Evolutionary conservation across 192 early-diverging fungal genomes (phyloP), one percentile per base, ranked within the genome.

Genomic region (Jimgerdemannia lactiflua): DNA sequence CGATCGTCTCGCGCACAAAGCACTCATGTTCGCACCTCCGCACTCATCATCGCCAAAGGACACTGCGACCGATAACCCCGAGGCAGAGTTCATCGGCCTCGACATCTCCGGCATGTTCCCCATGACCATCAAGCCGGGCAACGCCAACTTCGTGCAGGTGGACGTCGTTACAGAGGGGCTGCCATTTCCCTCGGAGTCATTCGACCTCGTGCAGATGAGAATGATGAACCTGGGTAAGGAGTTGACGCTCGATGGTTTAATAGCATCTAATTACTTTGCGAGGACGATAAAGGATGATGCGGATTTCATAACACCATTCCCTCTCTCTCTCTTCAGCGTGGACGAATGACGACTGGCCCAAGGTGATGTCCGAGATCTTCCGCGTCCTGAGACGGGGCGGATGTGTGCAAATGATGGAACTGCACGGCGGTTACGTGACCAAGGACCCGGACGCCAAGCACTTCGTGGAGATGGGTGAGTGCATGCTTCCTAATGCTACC

Each of bases 351-450:
- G 67, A 80, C 65, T 80, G 72, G 69, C 70, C 70, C 7, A 20
- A 42, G 8, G 71, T 73, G 7, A 17, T 80, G 11, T 29, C 42
- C 18, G 71, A 77, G 18, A 9, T 70, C 9, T 59, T 54, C 42
- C 49, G 72, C 49, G 63, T 77, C 41, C 49, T 80, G 3, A 80
- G 74, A 19, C 79, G 71, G 7, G 79, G 76, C 39, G 79, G 79
- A 54, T 54, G 59, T 65, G 20, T 77, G 3, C 71, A 77, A 44
- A 64, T 68, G 1, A 70, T 74, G 64, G 79, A 80, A 6, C 2
- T 59, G 14, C 8, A 14, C 49, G 14, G 49, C 14, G 49, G 2
- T 14, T 14, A 59, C 14, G 49, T 10, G 49, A 59, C 49, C 49
- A 59, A 10, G 49, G 49, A 59, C 49, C 49, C 49, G 14, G 49